These are phyloP conservation scores for Pyrenochaeta sp. DNA, from an alignment of 2,329 filamentous ascomycete species.

Conservation along the genomic window DNA sequence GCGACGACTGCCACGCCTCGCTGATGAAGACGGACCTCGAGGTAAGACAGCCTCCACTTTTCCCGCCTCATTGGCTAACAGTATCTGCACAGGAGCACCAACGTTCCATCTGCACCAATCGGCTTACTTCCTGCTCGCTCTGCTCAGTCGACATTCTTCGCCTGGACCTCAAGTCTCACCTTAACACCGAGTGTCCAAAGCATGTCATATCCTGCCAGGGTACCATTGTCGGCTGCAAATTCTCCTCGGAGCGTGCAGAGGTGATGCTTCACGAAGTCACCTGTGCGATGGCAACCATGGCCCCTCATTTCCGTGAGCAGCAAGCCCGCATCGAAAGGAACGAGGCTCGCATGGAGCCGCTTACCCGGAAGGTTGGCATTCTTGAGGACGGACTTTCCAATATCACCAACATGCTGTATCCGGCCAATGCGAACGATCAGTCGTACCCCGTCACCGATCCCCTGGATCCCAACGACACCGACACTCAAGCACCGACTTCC, in stretches of 20 bases:
- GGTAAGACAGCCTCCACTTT: conserved; percentile 32
- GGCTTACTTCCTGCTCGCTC: conserved; percentile 52
- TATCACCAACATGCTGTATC: conserved; percentile 53
- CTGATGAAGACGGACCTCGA: conserved; percentile 64
- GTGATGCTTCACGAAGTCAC: conserved; percentile 50
- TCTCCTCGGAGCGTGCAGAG: conserved; percentile 48
- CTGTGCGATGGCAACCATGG: conserved; percentile 57
- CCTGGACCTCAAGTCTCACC: conserved; percentile 52
- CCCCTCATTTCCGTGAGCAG: conserved; percentile 54
- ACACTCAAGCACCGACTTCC: conserved; percentile 45
- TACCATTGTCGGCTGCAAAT: conserved; percentile 52
- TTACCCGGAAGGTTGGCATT: conserved; percentile 54
- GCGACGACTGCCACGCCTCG: conserved; percentile 60
- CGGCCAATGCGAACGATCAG: conserved; percentile 39
- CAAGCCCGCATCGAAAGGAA: conserved; percentile 53
- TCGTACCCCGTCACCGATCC: conserved; percentile 43
- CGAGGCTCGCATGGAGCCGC: conserved; percentile 52
- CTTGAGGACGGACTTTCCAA: conserved; percentile 54
- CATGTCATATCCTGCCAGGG: conserved; percentile 54
- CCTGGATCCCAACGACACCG: conserved; percentile 40
- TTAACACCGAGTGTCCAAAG: conserved; percentile 51
- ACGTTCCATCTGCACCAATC: conserved; percentile 59
- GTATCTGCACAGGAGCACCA: conserved; percentile 49
- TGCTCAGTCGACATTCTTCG: conserved; percentile 53
- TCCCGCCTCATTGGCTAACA: conserved; percentile 36